Evolutionary conservation across 2,329 filamentous ascomycete genomes (phyloP), one percentile per base, ranked within the genome.

Genomic region (Fusarium armeniacum): DNA sequence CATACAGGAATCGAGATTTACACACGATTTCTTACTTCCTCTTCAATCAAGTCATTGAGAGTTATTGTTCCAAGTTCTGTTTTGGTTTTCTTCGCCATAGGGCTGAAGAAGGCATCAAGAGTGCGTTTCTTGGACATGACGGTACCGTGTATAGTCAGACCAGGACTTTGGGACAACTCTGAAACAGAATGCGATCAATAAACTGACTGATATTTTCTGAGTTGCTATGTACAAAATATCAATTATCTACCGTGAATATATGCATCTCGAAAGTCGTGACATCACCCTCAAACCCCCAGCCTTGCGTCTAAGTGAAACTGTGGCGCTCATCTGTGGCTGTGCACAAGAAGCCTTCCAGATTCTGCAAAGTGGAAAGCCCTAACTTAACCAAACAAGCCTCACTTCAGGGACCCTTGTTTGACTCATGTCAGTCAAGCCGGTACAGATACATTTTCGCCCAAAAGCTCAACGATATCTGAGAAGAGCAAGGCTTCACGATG

Each of bases 41-140:
- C 44, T 49, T 41, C 24, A 32, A 38, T 28, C 9, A 66, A 47
- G n/a, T 70, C 61, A 26, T 36, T 53, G 5, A 46, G 36, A 20
- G 32, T 26, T 18, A 16, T 28, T 30, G 47, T 33, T 36, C 30
- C 41, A 28, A 22, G 26, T 38, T 71, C 54, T 16, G 69, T 68
- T 49, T 68, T 67, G 10, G 64, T 6, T 36, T 76, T 71, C 56
- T 79, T 79, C 24, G 72, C 47, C 16, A 62, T 44, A 18, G 75
- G 69, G 20, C 63, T 63, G 78, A 94, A 93, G 81, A 93, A 94
- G 13, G 85, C 80, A 65, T 93, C 90, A 2, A 94, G 82, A 0
- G 90, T 92, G 59, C 90, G 84, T 75, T 75, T 75, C 62, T 71
- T 72, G 5, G 73, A 73, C 73, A 75, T 75, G 58, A n/a, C 33